Evolutionary conservation across 805 yeast species (phyloP).

Genomic region (Yamadazyma philogaea): DNA sequence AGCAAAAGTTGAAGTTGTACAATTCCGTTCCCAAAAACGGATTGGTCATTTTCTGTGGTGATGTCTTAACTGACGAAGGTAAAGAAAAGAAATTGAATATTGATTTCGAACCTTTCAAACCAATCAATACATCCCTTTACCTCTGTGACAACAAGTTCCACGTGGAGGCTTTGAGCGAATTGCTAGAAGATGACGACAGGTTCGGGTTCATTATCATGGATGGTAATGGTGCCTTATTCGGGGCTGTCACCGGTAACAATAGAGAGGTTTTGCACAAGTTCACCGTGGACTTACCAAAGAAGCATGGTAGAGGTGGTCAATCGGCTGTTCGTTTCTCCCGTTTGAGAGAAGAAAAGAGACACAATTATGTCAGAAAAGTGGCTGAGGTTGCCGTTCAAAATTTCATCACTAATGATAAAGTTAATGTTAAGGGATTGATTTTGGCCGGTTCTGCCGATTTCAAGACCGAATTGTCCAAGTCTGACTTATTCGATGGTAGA

Average conservation of each 20-base stretch:
- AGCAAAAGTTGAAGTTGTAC: slow-evolving; percentile 90
- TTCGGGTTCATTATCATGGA: slow-evolving; percentile 99
- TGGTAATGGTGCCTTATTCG: slow-evolving; percentile 97
- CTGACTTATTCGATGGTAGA: slow-evolving; percentile 91
- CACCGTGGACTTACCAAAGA: slow-evolving; percentile 94
- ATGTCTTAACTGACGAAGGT: slow-evolving; percentile 94
- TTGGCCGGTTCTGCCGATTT: slow-evolving; percentile 99
- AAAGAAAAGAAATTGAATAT: slow-evolving; percentile 95
- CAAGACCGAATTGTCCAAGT: slow-evolving; percentile 88
- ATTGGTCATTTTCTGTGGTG: slow-evolving; percentile 96
- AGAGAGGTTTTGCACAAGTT: slow-evolving; percentile 95
- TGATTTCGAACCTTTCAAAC: slow-evolving; percentile 98
- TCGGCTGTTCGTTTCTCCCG: slow-evolving; percentile 99
- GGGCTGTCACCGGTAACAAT: slow-evolving; percentile 93
- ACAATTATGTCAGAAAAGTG: slow-evolving; percentile 95
- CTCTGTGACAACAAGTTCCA: slow-evolving; percentile 98
- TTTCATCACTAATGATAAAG: slow-evolving; percentile 92
- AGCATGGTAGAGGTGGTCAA: slow-evolving; percentile 99
- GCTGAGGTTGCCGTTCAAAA: slow-evolving; percentile 98
- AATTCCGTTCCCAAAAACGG: slow-evolving; percentile 92
- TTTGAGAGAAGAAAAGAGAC: slow-evolving; percentile 98
- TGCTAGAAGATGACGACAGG: slow-evolving; percentile 91
- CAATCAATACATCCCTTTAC: slow-evolving; percentile 93
- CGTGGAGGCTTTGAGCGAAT: slow-evolving; percentile 92
- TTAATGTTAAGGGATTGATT: slow-evolving; percentile 89